Evolutionary conservation across 805 yeast genomes (phyloP), one percentile per base, ranked within the genome.

Genomic region (Candida oleophila): DNA sequence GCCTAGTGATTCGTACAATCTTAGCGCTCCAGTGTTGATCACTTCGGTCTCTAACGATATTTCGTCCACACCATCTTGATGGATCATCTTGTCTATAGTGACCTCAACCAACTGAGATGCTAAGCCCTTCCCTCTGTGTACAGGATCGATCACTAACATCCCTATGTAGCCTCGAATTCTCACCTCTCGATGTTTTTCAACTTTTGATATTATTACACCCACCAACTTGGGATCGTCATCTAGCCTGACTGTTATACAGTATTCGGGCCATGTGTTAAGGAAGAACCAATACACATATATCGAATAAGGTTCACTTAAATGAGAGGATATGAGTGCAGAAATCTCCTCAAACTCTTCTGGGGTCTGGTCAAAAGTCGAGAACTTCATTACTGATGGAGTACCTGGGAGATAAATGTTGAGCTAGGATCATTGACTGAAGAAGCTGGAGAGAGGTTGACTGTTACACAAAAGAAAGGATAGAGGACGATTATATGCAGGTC

Each of bases 21-120:
- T 63, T 48, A 88, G 66, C 1, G 96, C 96, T 0, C 86, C 83
- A 8, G 49, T 60, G 59, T 94, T 94, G 19, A 78, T 82, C 4
- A 87, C 94, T 61, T 94, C 98, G 0, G 99, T 89, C 61, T 94
- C 99, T 49, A 94, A 72, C 71, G 85, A 85, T n/a, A 91, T 81
- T 64, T 94, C 99, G 65, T 94, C 98, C 38, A 91, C 89, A 1
- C 78, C 68, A 48, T 76, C 75, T 42, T 68, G 60, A n/a, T 64
- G 56, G 4, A 76, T 74, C 91, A 94, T 87, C 34, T 75, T 75
- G 14, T 78, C 77, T 3, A 92, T 76, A 3, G 86, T 80, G 46
- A 71, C 56, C 41, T 74, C 71, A 15, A 90, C 90, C 42, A 94
- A 73, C 40, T 70, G 69, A 53, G 84, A 84, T 2, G 97, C 97